phyloP scores from a whole-genome alignment of 345 rosid genomes.

The Euphorbia peplus region DNA sequence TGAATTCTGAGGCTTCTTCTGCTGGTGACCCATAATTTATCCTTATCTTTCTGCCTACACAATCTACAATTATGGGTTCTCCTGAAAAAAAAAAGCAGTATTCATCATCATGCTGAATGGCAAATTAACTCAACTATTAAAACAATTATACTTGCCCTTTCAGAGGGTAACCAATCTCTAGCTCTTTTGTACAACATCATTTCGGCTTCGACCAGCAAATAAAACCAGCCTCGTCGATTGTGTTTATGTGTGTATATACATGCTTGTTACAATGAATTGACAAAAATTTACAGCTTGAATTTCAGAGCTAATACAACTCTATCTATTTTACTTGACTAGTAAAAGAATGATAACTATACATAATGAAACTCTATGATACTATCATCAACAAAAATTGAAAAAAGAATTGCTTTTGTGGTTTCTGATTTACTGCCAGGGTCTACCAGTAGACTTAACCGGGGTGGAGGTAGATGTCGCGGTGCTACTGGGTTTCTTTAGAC shows the following conservation, averaged over 20 bases:
- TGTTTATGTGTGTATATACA: background rate
- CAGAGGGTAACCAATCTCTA: no score
- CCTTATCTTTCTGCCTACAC: no score
- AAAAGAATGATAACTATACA: slow-evolving; percentile 1
- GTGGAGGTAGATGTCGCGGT: slow-evolving; percentile 15
- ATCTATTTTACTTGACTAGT: background rate
- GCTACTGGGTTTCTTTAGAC: slow-evolving; percentile 33
- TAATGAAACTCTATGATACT: background rate
- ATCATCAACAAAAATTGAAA: background rate
- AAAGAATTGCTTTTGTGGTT: background rate
- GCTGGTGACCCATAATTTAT: no score
- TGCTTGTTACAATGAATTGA: slow-evolving; percentile 1
- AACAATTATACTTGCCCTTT: no score
- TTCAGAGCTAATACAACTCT: background rate
- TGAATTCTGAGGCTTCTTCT: no score
- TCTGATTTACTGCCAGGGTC: slow-evolving; percentile 39
- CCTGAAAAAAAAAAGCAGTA: no score
- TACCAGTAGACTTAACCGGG: slow-evolving; percentile 38
- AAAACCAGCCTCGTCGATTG: background rate
- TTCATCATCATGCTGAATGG: no score
- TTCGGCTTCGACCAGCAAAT: background rate
- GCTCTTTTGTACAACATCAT: no score
- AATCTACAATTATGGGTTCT: no score
- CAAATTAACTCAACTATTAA: no score
- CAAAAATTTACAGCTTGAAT: slow-evolving; percentile 5